phyloP scores from a whole-genome alignment of 345 rosid genomes.

The Bretschneidera sinensis region DNA sequence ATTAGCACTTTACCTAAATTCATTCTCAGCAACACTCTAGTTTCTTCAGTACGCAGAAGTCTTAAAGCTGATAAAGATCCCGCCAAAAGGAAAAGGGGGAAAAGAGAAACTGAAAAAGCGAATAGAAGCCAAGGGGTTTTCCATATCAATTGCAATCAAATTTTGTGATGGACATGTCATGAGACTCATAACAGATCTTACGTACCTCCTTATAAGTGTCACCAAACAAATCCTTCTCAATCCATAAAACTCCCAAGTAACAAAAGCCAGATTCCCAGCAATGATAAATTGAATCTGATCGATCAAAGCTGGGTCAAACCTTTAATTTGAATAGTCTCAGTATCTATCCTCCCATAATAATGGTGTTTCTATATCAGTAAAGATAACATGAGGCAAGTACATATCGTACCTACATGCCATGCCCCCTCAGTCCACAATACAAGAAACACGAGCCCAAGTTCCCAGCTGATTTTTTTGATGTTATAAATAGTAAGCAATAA shows the following conservation, averaged over 20 bases:
- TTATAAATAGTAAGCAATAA: too few relatives aligned
- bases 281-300: slow-evolving; percentile 4
- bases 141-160: slow-evolving; percentile 2
- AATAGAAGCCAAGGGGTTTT: background rate
- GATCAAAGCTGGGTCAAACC: background rate
- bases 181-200: background rate
- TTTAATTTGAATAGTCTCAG: background rate
- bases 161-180: background rate
- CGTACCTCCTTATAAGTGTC: background rate
- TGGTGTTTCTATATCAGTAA: background rate
- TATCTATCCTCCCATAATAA: background rate
- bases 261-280: slow-evolving; percentile 12
- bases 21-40: background rate
- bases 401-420: background rate
- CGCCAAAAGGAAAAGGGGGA: too few relatives aligned
- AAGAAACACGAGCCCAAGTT: background rate
- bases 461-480: background rate
- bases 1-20: too few relatives aligned
- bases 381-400: background rate
- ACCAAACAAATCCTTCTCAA: background rate
- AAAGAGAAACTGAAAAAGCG: background rate
- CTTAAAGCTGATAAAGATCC: background rate
- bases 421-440: background rate
- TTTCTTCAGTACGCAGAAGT: background rate
- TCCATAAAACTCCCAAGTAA: background rate